Conservation (phyloP, 768 basidiomycete genomes). For the Russula virescens region DNA sequence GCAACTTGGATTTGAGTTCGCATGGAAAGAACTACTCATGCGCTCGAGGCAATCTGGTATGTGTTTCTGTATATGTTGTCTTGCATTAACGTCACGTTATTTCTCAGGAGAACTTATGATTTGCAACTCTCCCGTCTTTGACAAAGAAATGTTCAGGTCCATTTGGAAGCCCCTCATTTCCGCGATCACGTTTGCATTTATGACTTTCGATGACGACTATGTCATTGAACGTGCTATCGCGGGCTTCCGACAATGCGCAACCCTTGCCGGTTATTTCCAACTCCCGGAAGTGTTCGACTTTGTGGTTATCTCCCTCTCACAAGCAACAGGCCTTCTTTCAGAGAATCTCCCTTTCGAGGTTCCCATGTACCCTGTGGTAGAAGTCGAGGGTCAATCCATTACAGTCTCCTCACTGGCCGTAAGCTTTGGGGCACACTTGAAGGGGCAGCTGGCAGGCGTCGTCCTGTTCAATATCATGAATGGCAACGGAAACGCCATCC, state of each 20-base stretch:
- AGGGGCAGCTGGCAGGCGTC: constrained; percentile 92
- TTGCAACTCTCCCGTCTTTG: constrained; percentile 76
- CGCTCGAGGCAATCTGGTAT: constrained; percentile 76
- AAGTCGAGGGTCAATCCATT: constrained; percentile 82
- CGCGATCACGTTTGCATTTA: constrained; percentile 94
- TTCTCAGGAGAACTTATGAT: constrained; percentile 59
- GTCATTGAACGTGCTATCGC: constrained; percentile 91
- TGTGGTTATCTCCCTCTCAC: constrained; percentile 87
- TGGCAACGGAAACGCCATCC: constrained; percentile 86
- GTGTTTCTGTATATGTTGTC: constrained; percentile 22
- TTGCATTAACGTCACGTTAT: background rate
- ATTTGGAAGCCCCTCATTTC: constrained; percentile 91
- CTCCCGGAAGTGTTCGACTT: constrained; percentile 97
- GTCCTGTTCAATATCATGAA: constrained; percentile 97
- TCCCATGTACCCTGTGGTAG: constrained; percentile 81
- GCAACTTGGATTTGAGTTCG: constrained; percentile 95
- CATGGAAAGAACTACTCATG: constrained; percentile 92
- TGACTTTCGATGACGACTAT: constrained; percentile 94
- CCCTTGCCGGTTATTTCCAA: constrained; percentile 80
- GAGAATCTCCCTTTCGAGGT: constrained; percentile 64
- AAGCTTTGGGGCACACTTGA: constrained; percentile 91
- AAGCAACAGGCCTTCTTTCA: constrained; percentile 81
- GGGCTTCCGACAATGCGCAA: constrained; percentile 96
- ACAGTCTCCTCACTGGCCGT: constrained; percentile 92
- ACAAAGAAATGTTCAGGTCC: constrained; percentile 89